Base-by-base conservation (phyloP, 2,329 filamentous ascomycete species). In the Arthrinium puccinioides region DNA sequence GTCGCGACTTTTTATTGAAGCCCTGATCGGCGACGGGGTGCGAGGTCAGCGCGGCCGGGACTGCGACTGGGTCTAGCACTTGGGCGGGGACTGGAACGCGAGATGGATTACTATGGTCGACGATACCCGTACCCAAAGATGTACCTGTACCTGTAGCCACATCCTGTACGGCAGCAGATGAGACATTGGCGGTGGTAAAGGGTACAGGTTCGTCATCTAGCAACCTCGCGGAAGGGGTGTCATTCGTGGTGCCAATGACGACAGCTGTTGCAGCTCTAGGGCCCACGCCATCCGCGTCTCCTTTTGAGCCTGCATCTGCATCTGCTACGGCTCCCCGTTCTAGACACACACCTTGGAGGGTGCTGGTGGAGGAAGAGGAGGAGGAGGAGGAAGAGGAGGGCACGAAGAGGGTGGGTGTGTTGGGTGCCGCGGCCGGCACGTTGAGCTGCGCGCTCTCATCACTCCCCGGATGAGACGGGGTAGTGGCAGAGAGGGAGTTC, bases 1-100 rank as follows among this genome's bases (percentile, higher is more conserved):
- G 59, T 51, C 66, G 59, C 44, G 64, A 47, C 60, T 69, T 72
- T 63, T 70, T 72, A 66, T 67, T 59, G 39, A 29, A 37, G 37
- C 47, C 45, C 46, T 56, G 58, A 48, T 63, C 61, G 43, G 47
- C 60, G 43, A 50, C 44, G 46, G 46, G 40, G 47, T 50, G 39
- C 47, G 47, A 33, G 44, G 52, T n/a, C n/a, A 49, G 44, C 37
- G 46, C 41, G 44, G 45, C 32, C 34, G 46, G 44, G 34, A 40
- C n/a, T 28, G 26, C 13, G 26, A 14, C 26, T 28, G 11, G n/a
- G 26, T 28, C 26, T 28, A 14, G 15, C 18, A 13, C 21, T 18
- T n/a, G 32, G 19, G 6, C 9, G 19, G 32, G 21, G 21, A 35
- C 21, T 35, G 18, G 19, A 7, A 16, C 18, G 9, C n/a, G 32